These are phyloP conservation scores for Setaria italica DNA, from an alignment of 202 grass and related monocot species.

Conservation along the genomic window DNA sequence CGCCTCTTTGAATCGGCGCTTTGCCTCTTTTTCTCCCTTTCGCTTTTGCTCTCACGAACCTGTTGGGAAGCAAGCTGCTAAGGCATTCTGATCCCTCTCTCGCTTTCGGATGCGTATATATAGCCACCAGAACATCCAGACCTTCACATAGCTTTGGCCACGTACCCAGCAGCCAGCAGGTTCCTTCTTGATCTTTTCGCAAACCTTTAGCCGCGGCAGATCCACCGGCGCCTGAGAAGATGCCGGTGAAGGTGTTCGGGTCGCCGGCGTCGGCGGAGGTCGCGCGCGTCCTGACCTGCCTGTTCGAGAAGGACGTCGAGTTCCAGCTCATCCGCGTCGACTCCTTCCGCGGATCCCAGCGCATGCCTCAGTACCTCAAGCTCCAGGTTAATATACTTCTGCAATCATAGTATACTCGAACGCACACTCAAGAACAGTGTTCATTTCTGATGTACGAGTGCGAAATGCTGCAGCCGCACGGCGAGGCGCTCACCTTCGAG, in stretches of 20 bases:
- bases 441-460: not conserved
- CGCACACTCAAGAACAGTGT: not conserved
- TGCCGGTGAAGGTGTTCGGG: conserved; percentile 77
- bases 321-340: conserved; percentile 78
- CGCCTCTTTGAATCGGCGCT: conserved; percentile 37
- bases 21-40: conserved; percentile 47
- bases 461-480: conserved; percentile 54
- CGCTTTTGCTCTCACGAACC: conserved; percentile 32
- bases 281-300: conserved; percentile 70
- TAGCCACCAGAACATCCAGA: not conserved
- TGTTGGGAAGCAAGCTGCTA: conserved; percentile 23
- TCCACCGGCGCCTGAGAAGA: not conserved
- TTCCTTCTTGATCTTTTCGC: not conserved
- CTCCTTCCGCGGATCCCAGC: conserved; percentile 66
- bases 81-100: conserved; percentile 32
- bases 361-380: conserved; percentile 67
- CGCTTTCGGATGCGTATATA: conserved; percentile 31
- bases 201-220: not conserved
- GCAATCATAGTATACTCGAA: not conserved
- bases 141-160: not conserved
- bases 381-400: conserved; percentile 48
- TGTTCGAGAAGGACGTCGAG: conserved; percentile 82
- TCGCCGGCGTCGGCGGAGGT: conserved; percentile 66
- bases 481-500: conserved; percentile 79
- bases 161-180: not conserved